Conservation (phyloP, 2,329 filamentous ascomycete species). For the Diaporthe vexans region DNA sequence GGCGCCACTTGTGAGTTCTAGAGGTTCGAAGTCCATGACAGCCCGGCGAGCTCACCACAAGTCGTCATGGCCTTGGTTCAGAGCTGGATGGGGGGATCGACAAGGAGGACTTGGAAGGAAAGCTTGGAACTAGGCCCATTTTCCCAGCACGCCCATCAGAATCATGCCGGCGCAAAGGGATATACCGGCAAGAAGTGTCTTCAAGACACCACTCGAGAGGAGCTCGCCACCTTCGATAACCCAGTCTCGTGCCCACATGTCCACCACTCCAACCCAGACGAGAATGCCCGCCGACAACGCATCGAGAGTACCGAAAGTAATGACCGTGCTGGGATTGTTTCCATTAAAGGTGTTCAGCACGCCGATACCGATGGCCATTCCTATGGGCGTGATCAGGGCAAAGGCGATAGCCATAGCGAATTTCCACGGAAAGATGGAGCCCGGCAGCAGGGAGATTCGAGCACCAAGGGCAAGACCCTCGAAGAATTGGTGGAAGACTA, state of each 20-base stretch:
- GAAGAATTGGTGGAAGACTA: constrained; percentile 84
- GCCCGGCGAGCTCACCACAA: neutral
- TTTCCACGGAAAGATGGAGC: constrained; percentile 55
- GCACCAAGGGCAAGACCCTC: constrained; percentile 82
- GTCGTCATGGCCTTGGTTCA: neutral
- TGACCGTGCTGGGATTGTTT: constrained; percentile 75
- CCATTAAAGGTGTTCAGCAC: constrained; percentile 80
- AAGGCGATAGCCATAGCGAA: constrained; percentile 74
- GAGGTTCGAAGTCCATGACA: neutral
- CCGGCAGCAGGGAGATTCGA: constrained; percentile 73
- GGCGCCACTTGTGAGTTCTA: neutral
- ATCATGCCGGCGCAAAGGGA: constrained; percentile 73
- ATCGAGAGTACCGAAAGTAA: constrained; percentile 81
- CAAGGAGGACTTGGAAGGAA: no score
- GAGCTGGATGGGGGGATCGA: neutral
- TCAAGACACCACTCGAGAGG: constrained; percentile 62
- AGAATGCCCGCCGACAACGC: constrained; percentile 82
- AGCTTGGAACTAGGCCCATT: constrained; percentile 69
- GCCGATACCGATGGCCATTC: constrained; percentile 85
- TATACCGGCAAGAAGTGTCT: constrained; percentile 63
- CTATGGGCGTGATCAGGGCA: constrained; percentile 79
- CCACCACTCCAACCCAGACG: constrained; percentile 83
- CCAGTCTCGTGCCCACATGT: constrained; percentile 86
- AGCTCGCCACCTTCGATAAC: constrained; percentile 68
- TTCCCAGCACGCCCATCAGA: constrained; percentile 80